phyloP scores from a whole-genome alignment of 257 asterid species.

The Solanum piurae region DNA sequence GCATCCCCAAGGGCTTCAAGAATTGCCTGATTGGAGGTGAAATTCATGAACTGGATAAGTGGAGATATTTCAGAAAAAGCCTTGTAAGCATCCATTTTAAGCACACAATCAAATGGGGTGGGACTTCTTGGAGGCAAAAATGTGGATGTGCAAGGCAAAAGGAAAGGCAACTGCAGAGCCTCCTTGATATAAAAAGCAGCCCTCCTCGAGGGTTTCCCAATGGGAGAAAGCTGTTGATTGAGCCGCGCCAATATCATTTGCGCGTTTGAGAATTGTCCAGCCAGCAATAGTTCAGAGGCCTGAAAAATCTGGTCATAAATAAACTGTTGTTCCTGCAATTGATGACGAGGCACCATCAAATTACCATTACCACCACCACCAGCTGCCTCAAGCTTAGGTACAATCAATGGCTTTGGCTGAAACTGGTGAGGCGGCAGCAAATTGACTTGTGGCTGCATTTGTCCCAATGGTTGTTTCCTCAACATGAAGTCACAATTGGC shows the following conservation, averaged over 20 bases:
- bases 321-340: conserved; percentile 15
- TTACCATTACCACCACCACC: conserved; percentile 9
- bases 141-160: conserved; percentile 8
- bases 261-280: conserved; percentile 44
- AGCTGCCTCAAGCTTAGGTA: conserved; percentile 27
- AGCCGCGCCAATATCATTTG: conserved; percentile 60
- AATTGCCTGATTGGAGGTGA: conserved; percentile 40
- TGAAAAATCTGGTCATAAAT: conserved; percentile 27
- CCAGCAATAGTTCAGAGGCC: conserved; percentile 33
- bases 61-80: conserved; percentile 39
- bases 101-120: conserved; percentile 31
- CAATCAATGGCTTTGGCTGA: conserved; percentile 12
- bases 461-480: conserved; percentile 1
- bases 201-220: conserved; percentile 30
- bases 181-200: conserved; percentile 38
- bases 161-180: conserved; percentile 27
- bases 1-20: conserved; percentile 35
- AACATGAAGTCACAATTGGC: conserved; percentile 3
- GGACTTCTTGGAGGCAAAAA: conserved; percentile 13
- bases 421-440: neutral
- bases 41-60: conserved; percentile 30
- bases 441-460: neutral
- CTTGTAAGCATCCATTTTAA: conserved; percentile 47
- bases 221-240: conserved; percentile 39
- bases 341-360: conserved; percentile 1